These are phyloP conservation scores for Zygnema circumcarinatum DNA, from an alignment of 139 green algal species.

Conservation along the genomic window DNA sequence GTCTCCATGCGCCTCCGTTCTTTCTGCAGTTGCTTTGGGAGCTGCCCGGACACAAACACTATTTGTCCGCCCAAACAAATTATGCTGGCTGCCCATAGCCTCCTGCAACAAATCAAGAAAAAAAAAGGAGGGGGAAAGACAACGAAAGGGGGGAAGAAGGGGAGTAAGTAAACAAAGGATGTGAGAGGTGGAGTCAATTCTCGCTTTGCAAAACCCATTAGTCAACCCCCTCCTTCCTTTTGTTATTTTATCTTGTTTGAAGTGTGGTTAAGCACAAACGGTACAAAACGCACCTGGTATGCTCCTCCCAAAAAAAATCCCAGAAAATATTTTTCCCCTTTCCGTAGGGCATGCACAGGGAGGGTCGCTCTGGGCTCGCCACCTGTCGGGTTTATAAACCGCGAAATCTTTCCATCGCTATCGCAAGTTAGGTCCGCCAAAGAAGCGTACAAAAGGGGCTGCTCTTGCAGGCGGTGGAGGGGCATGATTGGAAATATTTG, in stretches of 20 bases:
- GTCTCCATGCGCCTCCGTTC: neutral
- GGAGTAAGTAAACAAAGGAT: neutral
- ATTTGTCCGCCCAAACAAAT: conserved; percentile 75
- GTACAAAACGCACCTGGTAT: conserved; percentile 49
- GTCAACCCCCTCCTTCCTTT: neutral
- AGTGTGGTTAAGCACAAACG: neutral
- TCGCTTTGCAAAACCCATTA: neutral
- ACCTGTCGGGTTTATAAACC: conserved; percentile 63
- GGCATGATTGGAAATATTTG: conserved; percentile 79
- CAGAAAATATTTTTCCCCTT: conserved; percentile 65
- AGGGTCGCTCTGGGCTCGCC: conserved; percentile 54
- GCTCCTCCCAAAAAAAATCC: conserved; percentile 68
- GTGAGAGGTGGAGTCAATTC: neutral
- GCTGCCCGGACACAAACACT: conserved; percentile 51
- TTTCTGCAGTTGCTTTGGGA: neutral
- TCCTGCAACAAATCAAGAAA: conserved; percentile 63
- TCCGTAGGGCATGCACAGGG: conserved; percentile 65
- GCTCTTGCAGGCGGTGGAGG: conserved; percentile 68
- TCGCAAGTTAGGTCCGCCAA: conserved; percentile 77
- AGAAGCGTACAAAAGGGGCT: conserved; percentile 63
- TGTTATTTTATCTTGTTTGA: neutral
- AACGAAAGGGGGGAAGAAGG: neutral
- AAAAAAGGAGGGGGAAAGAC: neutral
- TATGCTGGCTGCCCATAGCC: conserved; percentile 72
- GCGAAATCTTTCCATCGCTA: conserved; percentile 70